A percentile compares a stretch with the other conserved stretches of the same genome.
phyloP scores from a whole-genome alignment of 352 stramenopile genomes.

The Phytophthora ohioensis region DNA sequence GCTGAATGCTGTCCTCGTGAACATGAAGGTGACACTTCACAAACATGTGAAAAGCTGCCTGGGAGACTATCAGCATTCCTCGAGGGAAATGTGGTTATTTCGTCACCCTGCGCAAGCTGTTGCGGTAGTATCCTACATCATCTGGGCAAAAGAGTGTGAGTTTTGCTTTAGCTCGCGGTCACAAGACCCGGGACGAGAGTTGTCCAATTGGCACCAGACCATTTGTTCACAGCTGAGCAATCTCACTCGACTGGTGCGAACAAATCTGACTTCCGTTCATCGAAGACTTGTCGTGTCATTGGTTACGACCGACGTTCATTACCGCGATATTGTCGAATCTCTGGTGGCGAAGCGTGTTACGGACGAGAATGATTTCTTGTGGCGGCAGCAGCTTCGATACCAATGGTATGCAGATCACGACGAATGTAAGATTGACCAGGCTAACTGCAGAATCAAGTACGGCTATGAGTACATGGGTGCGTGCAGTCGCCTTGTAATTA shows the following conservation, averaged over 20 bases:
- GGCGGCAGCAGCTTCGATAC: conserved; percentile 83
- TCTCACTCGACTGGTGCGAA: conserved; percentile 71
- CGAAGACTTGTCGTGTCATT: conserved; percentile 71
- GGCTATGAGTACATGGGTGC: conserved; percentile 95
- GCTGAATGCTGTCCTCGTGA: conserved; percentile 74
- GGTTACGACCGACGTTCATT: conserved; percentile 83
- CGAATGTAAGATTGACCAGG: conserved; percentile 67
- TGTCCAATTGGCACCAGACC: conserved; percentile 72
- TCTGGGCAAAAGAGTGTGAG: conserved; percentile 80
- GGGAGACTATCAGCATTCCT: conserved; percentile 88
- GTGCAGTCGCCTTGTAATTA: conserved; percentile 92
- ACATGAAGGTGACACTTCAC: conserved; percentile 81
- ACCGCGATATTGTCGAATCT: conserved; percentile 78
- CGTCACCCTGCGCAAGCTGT: conserved; percentile 92
- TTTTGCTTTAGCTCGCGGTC: conserved; percentile 63
- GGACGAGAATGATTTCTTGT: conserved; percentile 70
- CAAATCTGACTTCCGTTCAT: conserved; percentile 62
- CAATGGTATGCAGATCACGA: conserved; percentile 73
- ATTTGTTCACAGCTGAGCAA: conserved; percentile 76
- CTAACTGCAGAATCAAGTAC: conserved; percentile 81
- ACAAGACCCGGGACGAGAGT: conserved; percentile 59
- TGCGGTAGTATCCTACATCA: conserved; percentile 91
- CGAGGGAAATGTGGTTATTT: conserved; percentile 86
- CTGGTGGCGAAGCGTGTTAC: conserved; percentile 61
- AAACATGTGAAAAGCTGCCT: conserved; percentile 80